phyloP scores from a whole-genome alignment of 495 filamentous ascomycete species.

The Daldinia vernicosa region DNA sequence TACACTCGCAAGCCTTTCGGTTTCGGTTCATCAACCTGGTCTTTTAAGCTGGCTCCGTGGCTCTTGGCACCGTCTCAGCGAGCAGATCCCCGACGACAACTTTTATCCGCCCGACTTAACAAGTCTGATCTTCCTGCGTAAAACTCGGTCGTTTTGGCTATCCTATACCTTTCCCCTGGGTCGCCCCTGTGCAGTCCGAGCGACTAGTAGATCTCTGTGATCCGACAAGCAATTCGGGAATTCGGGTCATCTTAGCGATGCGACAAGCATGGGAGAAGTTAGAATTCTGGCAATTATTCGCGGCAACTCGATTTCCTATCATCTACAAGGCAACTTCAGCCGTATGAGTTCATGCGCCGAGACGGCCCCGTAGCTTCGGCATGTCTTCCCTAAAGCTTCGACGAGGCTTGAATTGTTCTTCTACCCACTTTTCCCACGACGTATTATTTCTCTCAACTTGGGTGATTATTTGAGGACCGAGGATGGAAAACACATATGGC shows the following conservation, averaged over 20 bases:
- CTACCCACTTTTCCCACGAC: slow-evolving; percentile 10
- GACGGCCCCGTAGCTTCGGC: slow-evolving; percentile 32
- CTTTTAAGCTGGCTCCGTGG: slow-evolving; percentile 5
- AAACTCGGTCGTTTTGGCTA: slow-evolving; percentile 38
- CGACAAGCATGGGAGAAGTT: slow-evolving; percentile 14
- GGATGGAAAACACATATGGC: not conserved
- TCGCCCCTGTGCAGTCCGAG: slow-evolving; percentile 5
- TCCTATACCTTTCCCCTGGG: slow-evolving; percentile 3
- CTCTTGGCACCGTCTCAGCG: slow-evolving; percentile 40
- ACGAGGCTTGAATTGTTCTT: not conserved
- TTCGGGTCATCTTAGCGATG: not conserved
- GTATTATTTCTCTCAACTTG: not conserved
- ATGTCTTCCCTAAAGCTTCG: slow-evolving; percentile 31
- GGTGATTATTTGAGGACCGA: not conserved
- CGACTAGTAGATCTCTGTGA: slow-evolving; percentile 14
- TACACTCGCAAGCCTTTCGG: slow-evolving; percentile 11
- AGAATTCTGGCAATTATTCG: slow-evolving; percentile 7
- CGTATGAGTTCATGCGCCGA: slow-evolving; percentile 27
- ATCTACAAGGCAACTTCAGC: slow-evolving; percentile 30
- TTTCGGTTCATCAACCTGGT: slow-evolving; percentile 8
- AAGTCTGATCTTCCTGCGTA: slow-evolving; percentile 39
- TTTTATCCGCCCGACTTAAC: slow-evolving; percentile 23
- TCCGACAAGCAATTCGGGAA: too few relatives aligned
- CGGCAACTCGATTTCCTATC: not conserved
- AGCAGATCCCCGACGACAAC: slow-evolving; percentile 30